phyloP scores from a whole-genome alignment of 169 alveolate genomes.

The Plasmodium relictum region DNA sequence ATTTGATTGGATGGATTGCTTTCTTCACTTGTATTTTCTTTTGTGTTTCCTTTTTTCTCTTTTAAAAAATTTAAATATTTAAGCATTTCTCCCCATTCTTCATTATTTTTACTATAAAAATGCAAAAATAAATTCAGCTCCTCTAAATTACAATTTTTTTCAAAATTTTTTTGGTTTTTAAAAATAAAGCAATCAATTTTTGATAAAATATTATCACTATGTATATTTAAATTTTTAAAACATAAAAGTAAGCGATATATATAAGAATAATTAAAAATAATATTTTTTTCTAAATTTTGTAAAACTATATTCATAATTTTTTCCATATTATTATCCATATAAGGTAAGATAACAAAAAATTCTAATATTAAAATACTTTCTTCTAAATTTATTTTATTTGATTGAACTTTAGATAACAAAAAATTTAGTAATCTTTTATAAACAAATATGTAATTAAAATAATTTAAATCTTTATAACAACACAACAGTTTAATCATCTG shows the following conservation, averaged over 20 bases:
- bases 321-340: conserved; percentile 47
- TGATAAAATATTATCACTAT: conserved; percentile 47
- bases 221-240: conserved; percentile 10
- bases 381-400: conserved; percentile 33
- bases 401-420: conserved; percentile 20
- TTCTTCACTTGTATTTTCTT: not conserved
- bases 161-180: conserved; percentile 48
- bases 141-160: conserved; percentile 17
- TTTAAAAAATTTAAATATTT: conserved; percentile 7
- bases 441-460: conserved; percentile 44
- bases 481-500: conserved; percentile 40
- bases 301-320: conserved; percentile 18
- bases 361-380: conserved; percentile 49
- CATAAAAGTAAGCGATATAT: conserved; percentile 33
- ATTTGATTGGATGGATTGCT: not conserved
- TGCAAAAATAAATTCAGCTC: conserved; percentile 39
- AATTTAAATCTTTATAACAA: conserved; percentile 71
- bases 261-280: conserved; percentile 31
- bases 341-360: conserved; percentile 49
- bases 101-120: conserved; percentile 21
- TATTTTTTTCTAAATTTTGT: conserved; percentile 9
- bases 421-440: conserved; percentile 52
- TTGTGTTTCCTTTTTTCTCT: not conserved
- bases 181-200: conserved; percentile 34
- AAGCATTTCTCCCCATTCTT: conserved; percentile 65